Evolutionary conservation across 2,329 filamentous ascomycete species (phyloP).

Genomic region (Sporothrix variecibatus): DNA sequence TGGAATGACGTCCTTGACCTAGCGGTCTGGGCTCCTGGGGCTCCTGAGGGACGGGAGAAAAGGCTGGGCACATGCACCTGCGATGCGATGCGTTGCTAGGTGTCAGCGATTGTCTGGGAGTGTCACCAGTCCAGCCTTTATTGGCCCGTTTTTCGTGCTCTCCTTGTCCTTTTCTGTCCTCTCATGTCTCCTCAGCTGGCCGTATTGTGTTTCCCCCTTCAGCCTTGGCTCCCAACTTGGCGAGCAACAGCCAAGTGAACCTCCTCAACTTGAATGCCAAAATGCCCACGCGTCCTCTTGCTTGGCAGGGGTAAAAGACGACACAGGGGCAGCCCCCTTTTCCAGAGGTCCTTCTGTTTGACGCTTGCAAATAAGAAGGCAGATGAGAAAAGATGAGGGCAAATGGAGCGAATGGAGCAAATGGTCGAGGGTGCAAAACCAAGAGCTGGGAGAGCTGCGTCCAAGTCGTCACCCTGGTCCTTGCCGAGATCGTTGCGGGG

Average conservation of each 20-base stretch:
- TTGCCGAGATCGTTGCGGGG: not conserved
- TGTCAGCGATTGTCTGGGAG: not conserved
- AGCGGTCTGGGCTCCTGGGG: not conserved
- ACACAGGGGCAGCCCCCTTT: not conserved
- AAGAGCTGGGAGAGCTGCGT: not conserved
- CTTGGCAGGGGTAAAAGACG: conserved; percentile 10
- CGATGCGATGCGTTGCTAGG: conserved; percentile 1
- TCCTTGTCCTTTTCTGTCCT: not conserved
- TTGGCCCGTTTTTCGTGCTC: not conserved
- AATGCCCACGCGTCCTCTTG: conserved; percentile 13
- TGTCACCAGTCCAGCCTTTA: not conserved
- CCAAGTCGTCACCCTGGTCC: not conserved
- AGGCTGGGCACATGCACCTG: not conserved
- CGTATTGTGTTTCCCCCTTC: not conserved
- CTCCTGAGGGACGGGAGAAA: not conserved
- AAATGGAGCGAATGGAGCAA: not conserved
- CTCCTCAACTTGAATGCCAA: not conserved
- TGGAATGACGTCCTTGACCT: conserved; percentile 12
- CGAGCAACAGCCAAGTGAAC: not conserved
- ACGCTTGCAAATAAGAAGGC: not conserved
- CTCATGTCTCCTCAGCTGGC: not conserved
- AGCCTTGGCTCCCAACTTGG: conserved; percentile 2
- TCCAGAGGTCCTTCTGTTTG: not conserved
- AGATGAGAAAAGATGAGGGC: not conserved
- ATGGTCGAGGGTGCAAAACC: not conserved